Evolutionary conservation across 2,329 filamentous ascomycete species (phyloP).

Genomic region (Ramichloridium luteum): DNA sequence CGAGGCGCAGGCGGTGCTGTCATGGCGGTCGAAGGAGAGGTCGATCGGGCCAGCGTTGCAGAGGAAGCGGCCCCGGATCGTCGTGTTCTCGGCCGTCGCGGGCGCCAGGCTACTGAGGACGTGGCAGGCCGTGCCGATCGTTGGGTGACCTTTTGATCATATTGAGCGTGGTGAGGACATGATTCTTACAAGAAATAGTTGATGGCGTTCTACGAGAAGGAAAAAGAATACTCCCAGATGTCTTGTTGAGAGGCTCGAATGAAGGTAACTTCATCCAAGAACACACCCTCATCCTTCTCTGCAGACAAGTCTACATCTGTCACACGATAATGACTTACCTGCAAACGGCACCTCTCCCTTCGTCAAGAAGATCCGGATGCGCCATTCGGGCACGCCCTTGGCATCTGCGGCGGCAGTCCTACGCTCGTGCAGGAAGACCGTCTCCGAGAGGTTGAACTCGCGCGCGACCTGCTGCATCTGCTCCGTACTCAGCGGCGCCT

Average conservation of each 20-base stretch:
- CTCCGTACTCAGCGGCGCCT: conserved; percentile 23
- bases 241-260: too few species aligned
- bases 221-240: too few species aligned
- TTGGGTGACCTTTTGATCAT: conserved; percentile 45
- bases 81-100: background rate
- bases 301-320: too few species aligned
- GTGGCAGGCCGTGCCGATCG: conserved; percentile 43
- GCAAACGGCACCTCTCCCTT: conserved; percentile 44
- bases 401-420: conserved; percentile 12
- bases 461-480: conserved; percentile 43
- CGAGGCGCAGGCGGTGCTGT: conserved; percentile 39
- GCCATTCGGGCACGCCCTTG: conserved; percentile 26
- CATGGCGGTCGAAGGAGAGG: conserved; percentile 28
- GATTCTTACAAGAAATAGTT: too few species aligned
- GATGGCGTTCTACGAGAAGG: too few species aligned
- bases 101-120: conserved; percentile 25
- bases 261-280: too few species aligned
- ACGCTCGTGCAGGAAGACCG: conserved; percentile 39
- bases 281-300: too few species aligned
- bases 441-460: conserved; percentile 49
- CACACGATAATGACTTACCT: conserved; percentile 9
- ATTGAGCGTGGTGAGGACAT: too few species aligned
- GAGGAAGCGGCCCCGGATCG: conserved; percentile 27
- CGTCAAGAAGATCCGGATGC: conserved; percentile 44
- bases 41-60: conserved; percentile 35